Conservation (phyloP, 2,329 filamentous ascomycete genomes). For the Hymenoscyphus infarciens region DNA sequence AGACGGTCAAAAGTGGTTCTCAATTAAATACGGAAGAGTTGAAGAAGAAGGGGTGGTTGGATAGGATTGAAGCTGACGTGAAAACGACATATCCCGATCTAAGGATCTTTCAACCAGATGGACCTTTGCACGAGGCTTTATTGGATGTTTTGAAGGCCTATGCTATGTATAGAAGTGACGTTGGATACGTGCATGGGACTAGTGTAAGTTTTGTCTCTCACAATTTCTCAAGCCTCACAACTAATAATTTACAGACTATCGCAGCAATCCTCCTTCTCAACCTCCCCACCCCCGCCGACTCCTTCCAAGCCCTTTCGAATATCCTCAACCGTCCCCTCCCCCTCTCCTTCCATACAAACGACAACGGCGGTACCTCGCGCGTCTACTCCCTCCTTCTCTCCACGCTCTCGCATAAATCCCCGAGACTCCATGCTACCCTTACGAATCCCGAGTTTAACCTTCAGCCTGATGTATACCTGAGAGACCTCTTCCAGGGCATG, state of each 20-base stretch:
- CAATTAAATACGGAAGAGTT: conserved; percentile 46
- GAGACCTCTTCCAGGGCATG: conserved; percentile 58
- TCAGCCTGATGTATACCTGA: conserved; percentile 52
- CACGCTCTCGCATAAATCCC: conserved; percentile 62
- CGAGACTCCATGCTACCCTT: conserved; percentile 61
- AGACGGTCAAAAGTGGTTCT: conserved; percentile 31
- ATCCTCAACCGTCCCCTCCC: conserved; percentile 72
- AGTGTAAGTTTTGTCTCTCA: conserved; percentile 54
- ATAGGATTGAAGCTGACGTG: conserved; percentile 61
- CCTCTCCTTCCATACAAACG: conserved; percentile 70
- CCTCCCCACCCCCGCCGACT: conserved; percentile 56
- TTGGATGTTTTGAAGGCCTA: conserved; percentile 75
- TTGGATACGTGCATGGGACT: conserved; percentile 72
- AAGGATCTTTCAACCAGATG: conserved; percentile 56
- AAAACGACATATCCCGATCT: conserved; percentile 66
- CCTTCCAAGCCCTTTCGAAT: conserved; percentile 73
- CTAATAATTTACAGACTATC: conserved; percentile 50
- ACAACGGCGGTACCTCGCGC: conserved; percentile 63
- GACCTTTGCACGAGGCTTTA: conserved; percentile 63
- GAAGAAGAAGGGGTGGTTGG: conserved; percentile 57
- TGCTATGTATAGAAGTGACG: conserved; percentile 76
- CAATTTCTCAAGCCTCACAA: background rate
- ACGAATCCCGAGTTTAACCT: conserved; percentile 45
- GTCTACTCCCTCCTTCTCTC: conserved; percentile 67
- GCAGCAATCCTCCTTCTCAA: conserved; percentile 72